Evolutionary conservation across 1,284 basidiomycete species (phyloP), one percentile per base, ranked within the genome.

Genomic region (Mycena sp.): DNA sequence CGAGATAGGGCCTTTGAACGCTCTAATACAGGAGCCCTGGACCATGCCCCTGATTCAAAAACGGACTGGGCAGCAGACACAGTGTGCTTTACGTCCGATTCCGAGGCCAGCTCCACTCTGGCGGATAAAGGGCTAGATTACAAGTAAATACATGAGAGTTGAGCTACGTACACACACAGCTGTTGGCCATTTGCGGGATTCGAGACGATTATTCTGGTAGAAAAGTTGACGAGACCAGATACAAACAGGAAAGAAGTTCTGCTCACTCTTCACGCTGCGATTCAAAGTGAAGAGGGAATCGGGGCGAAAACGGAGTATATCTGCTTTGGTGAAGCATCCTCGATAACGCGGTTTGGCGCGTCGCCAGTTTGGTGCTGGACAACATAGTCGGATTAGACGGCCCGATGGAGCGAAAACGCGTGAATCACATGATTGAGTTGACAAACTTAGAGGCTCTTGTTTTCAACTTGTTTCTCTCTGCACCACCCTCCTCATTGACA

Each of bases 1-100:
- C 83, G 83, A 3, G 86, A 82, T 5, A 94, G 80, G n/a, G 89
- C 82, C 54, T 80, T 80, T 2, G 92, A 88, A 37, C 92, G 88
- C 43, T 84, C 75, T 0, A 87, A 71, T 1, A 82, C 75, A 5
- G 90, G 75, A 16, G 85, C 76, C 67, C 78, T 83, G 4, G 91
- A 91, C 92, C 92, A 94, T 40, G 83, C 73, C 2, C 92, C 92
- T 0, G 85, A 84, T 41, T 83, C 75, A 72, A 89, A 93, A 5
- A 76, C 79, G 7, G 78, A 73, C 61, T 93, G 84, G 0, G 90
- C 90, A 29, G 77, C 75, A 41, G 74, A 59, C 10, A 93, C 84
- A 0, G 88, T 80, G 9, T 73, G 67, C 17, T 80, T 73, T 6
- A 92, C 87, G 60, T 87, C 83, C 12, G 60, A 61, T 21, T 71